Evolutionary conservation across 345 rosid species (phyloP).

Genomic region (Camelina neglecta): DNA sequence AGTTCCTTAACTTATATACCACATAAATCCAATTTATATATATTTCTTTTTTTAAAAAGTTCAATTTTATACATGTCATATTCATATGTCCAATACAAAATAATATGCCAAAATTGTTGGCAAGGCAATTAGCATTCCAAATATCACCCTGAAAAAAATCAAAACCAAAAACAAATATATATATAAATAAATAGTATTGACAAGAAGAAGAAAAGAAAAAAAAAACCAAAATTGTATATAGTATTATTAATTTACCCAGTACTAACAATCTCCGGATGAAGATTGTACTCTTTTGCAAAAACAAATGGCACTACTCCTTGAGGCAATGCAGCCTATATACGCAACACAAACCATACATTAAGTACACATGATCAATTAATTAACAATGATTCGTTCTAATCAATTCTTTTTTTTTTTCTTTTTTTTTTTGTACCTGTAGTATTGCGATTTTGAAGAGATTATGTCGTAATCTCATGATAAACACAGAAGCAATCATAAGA

Average conservation of each 20-base stretch:
- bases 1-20: not conserved
- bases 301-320: conserved; percentile 93
- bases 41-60: not conserved
- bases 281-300: conserved; percentile 84
- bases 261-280: conserved; percentile 78
- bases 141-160: conserved; percentile 60
- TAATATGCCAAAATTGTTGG: conserved; percentile 79
- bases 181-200: not conserved
- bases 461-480: conserved; percentile 55
- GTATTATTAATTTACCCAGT: conserved; percentile 57
- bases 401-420: not conserved
- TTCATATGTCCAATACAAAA: conserved; percentile 66
- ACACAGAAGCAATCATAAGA: conserved; percentile 69
- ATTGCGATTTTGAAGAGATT: conserved; percentile 61
- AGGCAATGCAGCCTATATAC: conserved; percentile 74
- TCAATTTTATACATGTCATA: conserved; percentile 9
- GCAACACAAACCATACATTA: too few species aligned
- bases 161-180: not conserved
- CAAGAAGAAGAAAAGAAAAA: not conserved
- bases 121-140: conserved; percentile 81
- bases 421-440: conserved; percentile 58
- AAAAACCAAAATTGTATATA: not conserved
- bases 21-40: conserved; percentile 17
- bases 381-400: too few species aligned
- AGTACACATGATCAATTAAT: too few species aligned